These are phyloP conservation scores for Angomonas desouzai DNA, from an alignment of 208 protist species.

Conservation along the genomic window DNA sequence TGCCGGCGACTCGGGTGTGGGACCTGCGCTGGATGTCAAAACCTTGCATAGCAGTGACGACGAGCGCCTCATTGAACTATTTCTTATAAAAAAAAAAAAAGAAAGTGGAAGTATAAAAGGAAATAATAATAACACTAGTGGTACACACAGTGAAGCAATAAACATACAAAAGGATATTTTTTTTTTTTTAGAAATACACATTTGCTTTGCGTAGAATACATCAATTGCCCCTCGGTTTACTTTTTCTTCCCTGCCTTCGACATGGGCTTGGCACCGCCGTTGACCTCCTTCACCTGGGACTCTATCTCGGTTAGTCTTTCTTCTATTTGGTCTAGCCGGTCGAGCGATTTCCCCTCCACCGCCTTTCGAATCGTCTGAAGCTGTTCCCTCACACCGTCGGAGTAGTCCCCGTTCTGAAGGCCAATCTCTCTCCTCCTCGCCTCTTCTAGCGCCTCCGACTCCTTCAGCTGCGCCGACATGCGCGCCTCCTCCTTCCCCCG, in stretches of 20 bases:
- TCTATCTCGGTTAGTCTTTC: conserved; percentile 67
- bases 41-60: background rate
- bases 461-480: conserved; percentile 37
- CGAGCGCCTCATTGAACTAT: background rate
- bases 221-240: conserved; percentile 18
- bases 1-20: too few species aligned
- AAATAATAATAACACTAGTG: background rate
- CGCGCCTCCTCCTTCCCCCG: conserved; percentile 43
- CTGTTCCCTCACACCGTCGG: conserved; percentile 75
- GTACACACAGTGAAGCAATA: background rate
- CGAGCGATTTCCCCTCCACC: conserved; percentile 45
- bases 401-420: conserved; percentile 56
- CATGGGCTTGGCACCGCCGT: conserved; percentile 17
- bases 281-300: conserved; percentile 49
- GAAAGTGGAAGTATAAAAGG: too few species aligned
- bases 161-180: background rate
- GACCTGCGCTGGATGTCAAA: too few species aligned
- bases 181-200: too few species aligned
- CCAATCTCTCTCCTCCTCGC: conserved; percentile 31
- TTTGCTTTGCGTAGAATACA: conserved; percentile 16
- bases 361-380: conserved; percentile 63
- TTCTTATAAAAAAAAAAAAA: too few species aligned
- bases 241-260: conserved; percentile 42
- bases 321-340: conserved; percentile 72
- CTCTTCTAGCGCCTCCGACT: conserved; percentile 40